Evolutionary conservation across 176 grass and related monocot genomes (phyloP).

Genomic region (Eragrostis curvula): DNA sequence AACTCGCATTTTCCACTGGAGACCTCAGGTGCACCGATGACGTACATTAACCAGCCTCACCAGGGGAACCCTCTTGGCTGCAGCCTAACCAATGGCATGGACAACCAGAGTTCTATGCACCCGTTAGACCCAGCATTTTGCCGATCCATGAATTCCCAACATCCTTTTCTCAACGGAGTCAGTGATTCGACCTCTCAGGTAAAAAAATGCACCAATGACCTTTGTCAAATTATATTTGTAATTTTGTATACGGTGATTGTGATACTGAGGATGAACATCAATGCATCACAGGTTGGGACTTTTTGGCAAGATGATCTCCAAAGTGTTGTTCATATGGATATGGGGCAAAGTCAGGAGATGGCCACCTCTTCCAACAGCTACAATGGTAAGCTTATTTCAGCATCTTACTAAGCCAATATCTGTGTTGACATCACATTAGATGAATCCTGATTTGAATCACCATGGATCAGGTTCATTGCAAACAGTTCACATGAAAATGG

Average conservation of each 20-base stretch:
- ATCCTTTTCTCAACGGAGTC: conserved; percentile 66
- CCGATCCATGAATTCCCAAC: conserved; percentile 38
- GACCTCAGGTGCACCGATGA: conserved; percentile 62
- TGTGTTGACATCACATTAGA: not conserved
- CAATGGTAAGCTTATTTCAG: conserved; percentile 51
- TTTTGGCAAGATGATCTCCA: conserved; percentile 97
- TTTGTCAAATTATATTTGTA: not conserved
- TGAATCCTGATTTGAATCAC: conserved; percentile 26
- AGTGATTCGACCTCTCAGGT: conserved; percentile 77
- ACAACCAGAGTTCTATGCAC: conserved; percentile 66
- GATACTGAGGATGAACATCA: not conserved
- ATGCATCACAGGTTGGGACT: conserved; percentile 54
- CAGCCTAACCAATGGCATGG: conserved; percentile 53
- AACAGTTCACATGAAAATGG: conserved; percentile 95
- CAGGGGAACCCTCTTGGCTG: conserved; percentile 65
- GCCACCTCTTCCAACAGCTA: conserved; percentile 69
- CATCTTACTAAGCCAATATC: not conserved
- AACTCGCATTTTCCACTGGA: conserved; percentile 79
- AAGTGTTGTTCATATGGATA: conserved; percentile 88
- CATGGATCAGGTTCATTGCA: conserved; percentile 62
- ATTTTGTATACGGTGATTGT: not conserved
- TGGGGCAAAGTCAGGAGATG: conserved; percentile 78
- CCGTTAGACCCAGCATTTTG: conserved; percentile 45
- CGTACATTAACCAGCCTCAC: conserved; percentile 58
- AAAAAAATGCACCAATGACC: conserved; percentile 4